These are phyloP conservation scores for Fusarium metavorans DNA, from an alignment of 2,329 filamentous ascomycete species.

Conservation along the genomic window DNA sequence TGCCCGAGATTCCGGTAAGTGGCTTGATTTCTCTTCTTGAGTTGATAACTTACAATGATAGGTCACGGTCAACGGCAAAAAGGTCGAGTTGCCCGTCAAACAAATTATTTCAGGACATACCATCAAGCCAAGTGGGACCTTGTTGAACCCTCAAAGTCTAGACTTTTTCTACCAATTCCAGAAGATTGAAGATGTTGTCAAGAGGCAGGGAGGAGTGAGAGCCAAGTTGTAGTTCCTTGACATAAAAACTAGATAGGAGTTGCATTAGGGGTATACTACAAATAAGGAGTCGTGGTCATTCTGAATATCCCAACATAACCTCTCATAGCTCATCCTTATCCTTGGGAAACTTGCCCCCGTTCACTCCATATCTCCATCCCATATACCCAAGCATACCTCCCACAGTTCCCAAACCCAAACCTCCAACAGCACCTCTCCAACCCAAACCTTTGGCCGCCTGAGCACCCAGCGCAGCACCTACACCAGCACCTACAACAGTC, in stretches of 20 bases:
- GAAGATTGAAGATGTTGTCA: slow-evolving; percentile 49
- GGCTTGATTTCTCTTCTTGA: not conserved
- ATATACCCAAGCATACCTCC: slow-evolving; percentile 62
- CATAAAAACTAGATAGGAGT: not conserved
- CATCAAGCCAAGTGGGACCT: slow-evolving; percentile 80
- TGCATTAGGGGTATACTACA: not conserved
- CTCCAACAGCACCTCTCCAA: slow-evolving; percentile 58
- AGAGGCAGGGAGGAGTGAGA: slow-evolving; percentile 30
- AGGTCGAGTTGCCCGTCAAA: slow-evolving; percentile 87
- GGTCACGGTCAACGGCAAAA: slow-evolving; percentile 87
- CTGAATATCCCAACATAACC: not conserved
- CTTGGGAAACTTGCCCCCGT: slow-evolving; percentile 55
- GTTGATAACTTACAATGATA: slow-evolving; percentile 49
- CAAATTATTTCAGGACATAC: slow-evolving; percentile 82
- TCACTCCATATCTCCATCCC: slow-evolving; percentile 62
- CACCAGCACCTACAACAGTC: slow-evolving; percentile 59
- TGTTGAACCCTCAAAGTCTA: slow-evolving; percentile 81
- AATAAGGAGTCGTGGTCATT: not conserved
- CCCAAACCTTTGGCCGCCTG: slow-evolving; percentile 46
- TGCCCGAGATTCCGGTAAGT: slow-evolving; percentile 81
- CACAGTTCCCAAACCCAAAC: slow-evolving; percentile 61
- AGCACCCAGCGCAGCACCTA: slow-evolving; percentile 50
- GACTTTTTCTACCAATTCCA: slow-evolving; percentile 83
- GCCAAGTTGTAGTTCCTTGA: slow-evolving; percentile 47
- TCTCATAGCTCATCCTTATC: slow-evolving; percentile 27